These are phyloP conservation scores for Ophiobolus disseminans DNA, from an alignment of 2,329 filamentous ascomycete genomes.

Conservation along the genomic window DNA sequence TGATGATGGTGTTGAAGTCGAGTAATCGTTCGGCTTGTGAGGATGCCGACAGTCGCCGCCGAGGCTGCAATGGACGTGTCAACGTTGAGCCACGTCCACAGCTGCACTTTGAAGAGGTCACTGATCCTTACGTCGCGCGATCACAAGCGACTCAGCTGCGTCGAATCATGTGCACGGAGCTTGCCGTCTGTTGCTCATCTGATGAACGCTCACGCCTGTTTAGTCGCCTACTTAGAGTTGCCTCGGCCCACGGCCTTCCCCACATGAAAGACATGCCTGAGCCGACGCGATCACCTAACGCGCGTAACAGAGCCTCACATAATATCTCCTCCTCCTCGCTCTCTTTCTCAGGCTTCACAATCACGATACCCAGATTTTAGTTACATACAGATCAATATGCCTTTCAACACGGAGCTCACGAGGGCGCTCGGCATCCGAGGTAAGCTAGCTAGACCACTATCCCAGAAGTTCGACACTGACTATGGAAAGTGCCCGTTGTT, in stretches of 20 bases:
- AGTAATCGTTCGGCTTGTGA: too few relatives aligned
- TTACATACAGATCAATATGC: constrained; percentile 54
- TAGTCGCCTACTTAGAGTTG: constrained; percentile 24
- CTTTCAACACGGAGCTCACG: constrained; percentile 70
- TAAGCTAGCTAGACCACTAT: constrained; percentile 12
- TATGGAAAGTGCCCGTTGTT: constrained; percentile 73
- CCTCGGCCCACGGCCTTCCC: constrained; percentile 39
- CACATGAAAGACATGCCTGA: constrained; percentile 27
- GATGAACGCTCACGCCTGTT: constrained; percentile 13
- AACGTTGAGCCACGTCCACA: too few relatives aligned
- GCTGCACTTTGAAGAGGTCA: too few relatives aligned
- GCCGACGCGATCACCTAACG: constrained; percentile 19
- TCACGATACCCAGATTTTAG: neutral
- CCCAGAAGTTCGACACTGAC: constrained; percentile 50
- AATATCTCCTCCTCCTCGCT: constrained; percentile 4
- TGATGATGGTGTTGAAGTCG: too few relatives aligned
- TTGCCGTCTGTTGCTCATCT: constrained; percentile 9
- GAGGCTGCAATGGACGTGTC: too few relatives aligned
- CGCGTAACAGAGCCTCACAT: constrained; percentile 12
- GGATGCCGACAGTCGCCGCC: too few relatives aligned
- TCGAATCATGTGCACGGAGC: constrained; percentile 19
- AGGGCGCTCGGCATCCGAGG: constrained; percentile 65
- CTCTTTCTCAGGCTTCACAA: neutral
- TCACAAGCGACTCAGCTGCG: constrained; percentile 19
- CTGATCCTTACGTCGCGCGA: neutral